Evolutionary conservation across 176 grass and related monocot species (phyloP), one percentile per base, ranked within the genome.

Genomic region (Juncus effusus): DNA sequence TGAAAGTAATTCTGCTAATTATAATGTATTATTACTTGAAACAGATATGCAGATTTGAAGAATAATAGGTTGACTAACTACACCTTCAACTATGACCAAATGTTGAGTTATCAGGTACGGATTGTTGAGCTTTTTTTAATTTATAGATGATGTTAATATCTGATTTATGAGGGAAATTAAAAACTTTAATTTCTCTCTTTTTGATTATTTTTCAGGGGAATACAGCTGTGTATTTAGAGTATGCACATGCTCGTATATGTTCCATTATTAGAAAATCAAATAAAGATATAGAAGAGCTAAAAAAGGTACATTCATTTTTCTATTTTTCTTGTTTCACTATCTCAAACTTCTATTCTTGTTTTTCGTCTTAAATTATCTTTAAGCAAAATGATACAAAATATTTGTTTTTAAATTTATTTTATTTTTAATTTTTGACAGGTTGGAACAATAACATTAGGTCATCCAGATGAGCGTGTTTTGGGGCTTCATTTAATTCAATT

Each of bases 1-100:
- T 52, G 42, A 67, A 60, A 12, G 2, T 72, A 40, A 54, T 45
- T 2, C 52, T 56, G 40, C 53, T 41, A 12, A 41, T 74, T 12
- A 40, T 81, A 13, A 42, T 41, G 7, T 40, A 54, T 75, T 74
- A 38, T 61, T 58, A 38, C 50, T 81, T 71, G 28, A 70, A 76
- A 67, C 76, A 97, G 93, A 78, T 97, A 97, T 19, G 88, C 93
- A 69, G 93, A 97, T 78, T 79, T 97, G 78, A 97, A 97, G 78
- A 97, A 97, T 67, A 97, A 92, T 78, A 76, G 93, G 9, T 74
- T 86, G 64, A 97, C 93, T 38, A 92, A 97, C 79, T 97, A 97
- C 76, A 85, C 75, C 76, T 92, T 97, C 66, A 92, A 80, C 80
- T 97, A 89, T 80, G 93, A 97, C 57, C 93, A 92, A 62, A 97